Conservation (phyloP, 176 grass and related monocot species). For the Carex littledalei region DNA sequence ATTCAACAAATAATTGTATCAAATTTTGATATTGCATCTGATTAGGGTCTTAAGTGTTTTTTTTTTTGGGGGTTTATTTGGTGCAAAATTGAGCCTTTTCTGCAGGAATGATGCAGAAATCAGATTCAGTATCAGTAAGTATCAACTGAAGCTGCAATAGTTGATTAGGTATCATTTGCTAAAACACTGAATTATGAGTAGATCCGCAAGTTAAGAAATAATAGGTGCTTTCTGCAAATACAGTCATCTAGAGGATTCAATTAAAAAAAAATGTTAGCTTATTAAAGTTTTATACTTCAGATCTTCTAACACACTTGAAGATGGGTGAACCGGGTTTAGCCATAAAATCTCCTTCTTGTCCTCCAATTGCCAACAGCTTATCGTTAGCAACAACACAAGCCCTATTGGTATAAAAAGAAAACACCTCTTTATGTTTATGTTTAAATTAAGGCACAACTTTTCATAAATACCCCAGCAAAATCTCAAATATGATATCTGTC, state of each 20-base stretch:
- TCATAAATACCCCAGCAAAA: neutral
- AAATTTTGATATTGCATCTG: neutral
- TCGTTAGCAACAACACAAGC: constrained; percentile 94
- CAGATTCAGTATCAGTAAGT: neutral
- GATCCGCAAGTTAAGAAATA: neutral
- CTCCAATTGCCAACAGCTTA: constrained; percentile 83
- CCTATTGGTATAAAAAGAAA: constrained; percentile 37
- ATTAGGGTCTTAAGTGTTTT: neutral
- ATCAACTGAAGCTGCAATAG: neutral
- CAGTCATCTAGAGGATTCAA: neutral
- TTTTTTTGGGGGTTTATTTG: neutral
- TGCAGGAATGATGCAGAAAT: neutral
- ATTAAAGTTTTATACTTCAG: constrained; percentile 51
- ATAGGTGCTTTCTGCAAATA: neutral
- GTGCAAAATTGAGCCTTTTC: neutral
- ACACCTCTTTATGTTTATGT: neutral
- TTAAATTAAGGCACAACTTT: neutral
- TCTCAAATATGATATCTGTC: neutral
- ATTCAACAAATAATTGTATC: neutral
- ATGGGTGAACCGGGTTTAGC: constrained; percentile 97
- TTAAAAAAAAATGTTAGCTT: neutral
- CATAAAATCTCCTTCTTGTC: constrained; percentile 99
- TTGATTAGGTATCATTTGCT: neutral
- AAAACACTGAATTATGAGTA: neutral
- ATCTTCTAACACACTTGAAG: constrained; percentile 95